Base-by-base conservation (phyloP, 139 green algal genomes). In the Volvox africanus region DNA sequence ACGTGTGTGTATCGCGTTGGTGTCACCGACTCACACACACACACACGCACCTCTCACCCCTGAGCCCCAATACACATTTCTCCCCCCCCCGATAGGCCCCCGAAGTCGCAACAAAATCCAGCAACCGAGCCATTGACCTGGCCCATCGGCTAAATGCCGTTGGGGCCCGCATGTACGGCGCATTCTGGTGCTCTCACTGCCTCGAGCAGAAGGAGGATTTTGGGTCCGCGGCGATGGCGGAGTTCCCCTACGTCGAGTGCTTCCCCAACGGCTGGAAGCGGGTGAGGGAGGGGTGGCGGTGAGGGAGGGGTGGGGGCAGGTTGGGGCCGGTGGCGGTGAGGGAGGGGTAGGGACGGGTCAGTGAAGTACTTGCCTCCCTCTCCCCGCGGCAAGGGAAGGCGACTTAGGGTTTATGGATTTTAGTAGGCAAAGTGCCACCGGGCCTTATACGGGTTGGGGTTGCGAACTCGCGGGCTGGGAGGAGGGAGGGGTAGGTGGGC, bases 181-280 rank as follows among this genome's bases (percentile, higher is more conserved):
- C 98, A 3, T 99, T 99, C 88, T 99, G 98, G 98, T 99, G 98
- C 96, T 96, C 90, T 24, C 98, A 99, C 94, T 99, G 98, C 94
- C 96, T 96, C 44, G 97, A 99, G 44, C 98, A 99, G 96, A 99
- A 99, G 88, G 93, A 98, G 93, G 80, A 67, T 1, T 99, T 99
- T 95, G 97, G 97, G 17, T 88, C 88, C 80, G 93, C 96, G 32
- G 98, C 98, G 75, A 97, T 98, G 95, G 78, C 20, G 78, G 78
- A 96, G 67, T 97, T 99, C 90, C 97, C 97, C 12, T 99, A 99
- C 88, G 98, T 99, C 1, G 98, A 99, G 95, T 99, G 98, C 95
- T 99, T 97, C 94, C 98, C 98, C 18, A 89, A 99, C 2, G 98
- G 98, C 6, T 99, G 96, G 93, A 94, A 94, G 87, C 92, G 93